Evolutionary conservation across 2,329 filamentous ascomycete genomes (phyloP).

Genomic region (Pestalotiopsis sp.): DNA sequence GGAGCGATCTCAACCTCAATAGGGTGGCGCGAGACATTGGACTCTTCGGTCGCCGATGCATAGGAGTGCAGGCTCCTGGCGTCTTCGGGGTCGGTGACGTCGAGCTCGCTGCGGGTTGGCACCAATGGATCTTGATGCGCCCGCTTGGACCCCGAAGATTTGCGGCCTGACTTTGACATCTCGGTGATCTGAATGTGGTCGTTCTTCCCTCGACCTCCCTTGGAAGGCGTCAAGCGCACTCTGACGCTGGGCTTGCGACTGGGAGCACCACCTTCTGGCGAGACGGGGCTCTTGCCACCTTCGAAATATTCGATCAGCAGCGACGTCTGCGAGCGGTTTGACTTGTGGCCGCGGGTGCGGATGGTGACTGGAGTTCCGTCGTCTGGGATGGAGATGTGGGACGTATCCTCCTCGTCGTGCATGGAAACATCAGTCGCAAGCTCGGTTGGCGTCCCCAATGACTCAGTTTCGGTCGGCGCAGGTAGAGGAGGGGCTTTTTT

Average conservation of each 20-base stretch:
- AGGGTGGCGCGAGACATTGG: conserved; percentile 74
- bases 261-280: conserved; percentile 53
- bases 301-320: conserved; percentile 96
- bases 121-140: conserved; percentile 46
- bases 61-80: conserved; percentile 72
- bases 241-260: conserved; percentile 81
- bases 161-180: conserved; percentile 63
- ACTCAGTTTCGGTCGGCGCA: conserved; percentile 76
- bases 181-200: conserved; percentile 89
- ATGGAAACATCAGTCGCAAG: conserved; percentile 67
- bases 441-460: conserved; percentile 64
- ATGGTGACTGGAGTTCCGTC: conserved; percentile 93
- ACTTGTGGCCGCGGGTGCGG: conserved; percentile 68
- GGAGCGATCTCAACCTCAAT: conserved; percentile 88
- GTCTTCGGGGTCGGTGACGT: conserved; percentile 58
- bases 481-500: conserved; percentile 70
- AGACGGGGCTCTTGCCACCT: conserved; percentile 62
- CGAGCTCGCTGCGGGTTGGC: conserved; percentile 59
- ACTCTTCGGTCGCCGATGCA: conserved; percentile 78
- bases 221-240: conserved; percentile 79
- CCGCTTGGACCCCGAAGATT: conserved; percentile 57
- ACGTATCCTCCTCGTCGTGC: conserved; percentile 65
- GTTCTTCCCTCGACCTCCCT: conserved; percentile 61
- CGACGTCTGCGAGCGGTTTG: conserved; percentile 78
- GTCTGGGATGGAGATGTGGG: conserved; percentile 79